Base-by-base conservation (phyloP, 1,139 yeast genomes). In the Pichia sp. region DNA sequence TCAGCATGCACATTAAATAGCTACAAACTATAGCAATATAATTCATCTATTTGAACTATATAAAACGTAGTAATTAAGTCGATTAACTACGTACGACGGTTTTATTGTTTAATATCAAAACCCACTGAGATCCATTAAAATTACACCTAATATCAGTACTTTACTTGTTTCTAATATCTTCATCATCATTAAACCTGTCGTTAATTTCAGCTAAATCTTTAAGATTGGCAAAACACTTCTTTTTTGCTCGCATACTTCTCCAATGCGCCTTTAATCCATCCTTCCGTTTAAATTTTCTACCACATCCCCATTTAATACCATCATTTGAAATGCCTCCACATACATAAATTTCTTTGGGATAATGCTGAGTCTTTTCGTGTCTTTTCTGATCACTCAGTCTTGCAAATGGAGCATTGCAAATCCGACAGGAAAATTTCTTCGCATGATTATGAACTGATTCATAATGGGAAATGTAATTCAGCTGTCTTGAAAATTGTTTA, bases 261-360 rank as follows among this genome's bases (percentile, higher is more conserved):
- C 65, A 61, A 43, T 61, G 65, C 1, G 65, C 64, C 7, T 58
- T 48, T 29, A 61, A 49, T 1, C 65, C 65, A 44, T 61, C 65
- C 41, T 59, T 60, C n/a, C 65, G 47, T 43, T 59, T 59, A 41
- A 61, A 61, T 11, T 44, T 46, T 47, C 58, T 61, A 27, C 61
- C 61, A 44, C 65, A 61, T 3, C 65, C 65, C 64, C 64, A 61
- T 27, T 44, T 46, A 16, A 51, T 49, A 27, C 63, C 65, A 36
- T 48, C 50, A 29, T 55, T 53, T 29, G 49, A 38, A n/a, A 52
- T 44, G 1, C 64, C 65, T 5, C 56, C 59, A 45, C 65, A 61
- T 5, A 55, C 47, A 43, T 45, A 61, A 31, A 31, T 31, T 1
- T 54, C 54, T 4, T 52, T 48, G 7, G 33, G 7, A 3, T 38